phyloP scores from a whole-genome alignment of 192 early-diverging fungal species.

The Podila epicladia region DNA sequence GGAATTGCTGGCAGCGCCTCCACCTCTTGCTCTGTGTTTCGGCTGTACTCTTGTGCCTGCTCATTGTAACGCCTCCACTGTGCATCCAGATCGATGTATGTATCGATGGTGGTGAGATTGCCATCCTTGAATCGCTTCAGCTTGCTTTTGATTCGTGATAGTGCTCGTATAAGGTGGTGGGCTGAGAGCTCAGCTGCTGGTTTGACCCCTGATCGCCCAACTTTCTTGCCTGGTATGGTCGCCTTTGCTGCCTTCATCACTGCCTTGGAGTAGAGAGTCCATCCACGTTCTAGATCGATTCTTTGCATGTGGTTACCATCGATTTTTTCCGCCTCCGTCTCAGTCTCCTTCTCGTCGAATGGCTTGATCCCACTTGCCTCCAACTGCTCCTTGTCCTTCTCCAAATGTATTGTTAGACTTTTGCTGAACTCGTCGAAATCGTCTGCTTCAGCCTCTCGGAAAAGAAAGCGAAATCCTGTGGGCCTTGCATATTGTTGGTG shows the following conservation, averaged over 20 bases:
- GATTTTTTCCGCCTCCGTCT: not conserved
- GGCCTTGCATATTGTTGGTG: not conserved
- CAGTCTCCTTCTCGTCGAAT: too few relatives aligned
- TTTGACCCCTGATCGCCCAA: not conserved
- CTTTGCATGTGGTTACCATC: not conserved
- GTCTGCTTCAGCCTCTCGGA: not conserved
- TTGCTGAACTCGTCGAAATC: not conserved
- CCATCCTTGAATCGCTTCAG: not conserved
- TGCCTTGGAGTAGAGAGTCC: slow-evolving; percentile 4
- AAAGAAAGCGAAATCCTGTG: not conserved
- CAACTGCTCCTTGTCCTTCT: not conserved
- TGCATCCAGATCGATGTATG: too few relatives aligned
- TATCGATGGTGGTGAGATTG: not conserved
- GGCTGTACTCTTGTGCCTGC: not conserved
- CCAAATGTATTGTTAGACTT: not conserved
- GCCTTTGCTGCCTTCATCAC: slow-evolving; percentile 2
- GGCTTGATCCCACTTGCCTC: not conserved
- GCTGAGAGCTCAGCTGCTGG: slow-evolving; percentile 3
- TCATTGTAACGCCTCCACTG: not conserved
- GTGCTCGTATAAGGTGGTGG: not conserved
- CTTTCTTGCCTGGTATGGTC: slow-evolving; percentile 9
- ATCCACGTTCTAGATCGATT: not conserved
- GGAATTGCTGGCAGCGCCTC: not conserved
- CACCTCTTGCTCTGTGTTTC: not conserved
- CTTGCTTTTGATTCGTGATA: not conserved